Conservation (phyloP, 805 yeast genomes). For the Suhomyces emberorum region DNA sequence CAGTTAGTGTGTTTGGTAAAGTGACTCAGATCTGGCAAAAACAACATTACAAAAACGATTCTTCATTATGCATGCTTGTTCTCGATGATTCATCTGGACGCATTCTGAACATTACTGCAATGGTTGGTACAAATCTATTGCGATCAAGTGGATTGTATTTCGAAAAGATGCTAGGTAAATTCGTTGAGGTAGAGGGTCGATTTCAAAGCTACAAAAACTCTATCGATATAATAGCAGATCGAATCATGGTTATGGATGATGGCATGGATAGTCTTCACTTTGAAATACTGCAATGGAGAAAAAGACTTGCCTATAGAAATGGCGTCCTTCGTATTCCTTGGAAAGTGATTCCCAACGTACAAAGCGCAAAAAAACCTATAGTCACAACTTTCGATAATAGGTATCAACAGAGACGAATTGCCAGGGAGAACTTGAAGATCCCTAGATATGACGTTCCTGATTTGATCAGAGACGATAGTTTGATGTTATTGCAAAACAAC, state of each 20-base stretch:
- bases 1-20: conserved; percentile 25
- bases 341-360: conserved; percentile 9
- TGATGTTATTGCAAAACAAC: background rate
- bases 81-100: conserved; percentile 36
- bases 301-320: conserved; percentile 18
- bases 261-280: background rate
- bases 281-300: conserved; percentile 31
- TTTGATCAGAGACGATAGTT: conserved; percentile 1
- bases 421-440: background rate
- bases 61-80: conserved; percentile 16
- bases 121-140: conserved; percentile 12
- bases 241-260: background rate
- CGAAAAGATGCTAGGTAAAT: conserved; percentile 18
- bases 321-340: conserved; percentile 22
- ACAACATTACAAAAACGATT: conserved; percentile 1
- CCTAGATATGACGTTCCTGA: background rate
- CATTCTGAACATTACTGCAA: conserved; percentile 25
- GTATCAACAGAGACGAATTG: conserved; percentile 1
- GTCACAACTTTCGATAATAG: background rate
- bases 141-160: conserved; percentile 12
- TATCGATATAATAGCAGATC: background rate
- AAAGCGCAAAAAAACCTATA: background rate
- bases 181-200: conserved; percentile 25
- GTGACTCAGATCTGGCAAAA: background rate
- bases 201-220: conserved; percentile 1